Evolutionary conservation across 2,329 filamentous ascomycete species (phyloP).

Genomic region (Camillea tinctor): DNA sequence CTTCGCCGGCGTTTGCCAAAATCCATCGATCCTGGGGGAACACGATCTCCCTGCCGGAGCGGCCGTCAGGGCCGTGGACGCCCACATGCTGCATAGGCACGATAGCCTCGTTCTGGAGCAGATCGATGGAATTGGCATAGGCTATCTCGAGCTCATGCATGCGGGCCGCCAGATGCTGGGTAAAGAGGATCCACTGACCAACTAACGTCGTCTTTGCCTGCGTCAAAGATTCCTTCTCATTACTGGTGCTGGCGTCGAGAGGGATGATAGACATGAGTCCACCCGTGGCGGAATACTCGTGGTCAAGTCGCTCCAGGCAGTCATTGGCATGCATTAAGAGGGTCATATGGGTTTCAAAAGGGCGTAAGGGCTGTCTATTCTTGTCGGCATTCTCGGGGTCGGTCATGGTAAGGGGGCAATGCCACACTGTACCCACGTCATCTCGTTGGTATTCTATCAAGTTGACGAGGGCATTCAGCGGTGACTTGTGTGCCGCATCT

Average conservation of each 20-base stretch:
- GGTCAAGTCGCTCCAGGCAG: slow-evolving; percentile 58
- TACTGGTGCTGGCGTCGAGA: slow-evolving; percentile 34
- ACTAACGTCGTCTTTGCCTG: slow-evolving; percentile 50
- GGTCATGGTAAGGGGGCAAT: slow-evolving; percentile 44
- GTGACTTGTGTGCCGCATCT: slow-evolving; percentile 46
- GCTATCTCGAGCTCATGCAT: slow-evolving; percentile 57
- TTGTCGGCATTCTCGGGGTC: slow-evolving; percentile 12
- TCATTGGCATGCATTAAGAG: slow-evolving; percentile 58
- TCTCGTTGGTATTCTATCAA: slow-evolving; percentile 44
- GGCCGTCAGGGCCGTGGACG: slow-evolving; percentile 49
- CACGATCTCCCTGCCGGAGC: slow-evolving; percentile 52
- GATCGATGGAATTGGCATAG: slow-evolving; percentile 50
- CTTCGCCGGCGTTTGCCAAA: slow-evolving; percentile 53
- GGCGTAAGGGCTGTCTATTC: slow-evolving; percentile 25
- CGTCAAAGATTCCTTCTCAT: slow-evolving; percentile 36
- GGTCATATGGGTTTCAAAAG: slow-evolving; percentile 47
- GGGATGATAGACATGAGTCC: slow-evolving; percentile 57
- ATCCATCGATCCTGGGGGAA: slow-evolving; percentile 57
- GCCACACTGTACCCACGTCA: slow-evolving; percentile 39
- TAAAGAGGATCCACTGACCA: slow-evolving; percentile 56
- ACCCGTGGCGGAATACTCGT: slow-evolving; percentile 55
- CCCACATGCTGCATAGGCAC: slow-evolving; percentile 53
- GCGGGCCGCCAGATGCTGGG: slow-evolving; percentile 52
- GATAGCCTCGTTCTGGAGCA: slow-evolving; percentile 48
- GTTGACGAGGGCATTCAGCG: slow-evolving; percentile 47